Evolutionary conservation across 1,139 yeast genomes (phyloP), one percentile per base, ranked within the genome.

Genomic region (Yamadazyma sp.): DNA sequence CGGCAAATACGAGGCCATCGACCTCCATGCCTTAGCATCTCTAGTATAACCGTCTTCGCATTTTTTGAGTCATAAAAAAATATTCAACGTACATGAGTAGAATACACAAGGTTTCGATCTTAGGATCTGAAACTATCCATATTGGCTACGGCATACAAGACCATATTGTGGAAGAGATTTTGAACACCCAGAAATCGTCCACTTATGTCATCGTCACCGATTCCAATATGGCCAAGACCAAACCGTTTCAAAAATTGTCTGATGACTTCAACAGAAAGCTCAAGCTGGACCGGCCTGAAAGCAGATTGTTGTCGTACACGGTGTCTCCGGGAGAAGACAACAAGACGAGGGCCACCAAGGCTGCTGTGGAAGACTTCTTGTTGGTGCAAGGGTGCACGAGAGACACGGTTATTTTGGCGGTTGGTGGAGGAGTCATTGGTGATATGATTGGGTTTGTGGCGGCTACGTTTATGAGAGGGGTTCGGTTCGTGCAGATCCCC

Each of bases 371-470:
- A 65, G 98, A 94, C 64, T 92, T 76, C 64, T 68, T 94, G 57
- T 74, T 94, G 48, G 57, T 67, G n/a, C 68, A 87, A 54, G 95
- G 96, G 18, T 94, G 99, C 63, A 92, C 97, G 20, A 78, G 98
- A 64, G 99, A 94, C 59, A 89, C 97, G 3, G 90, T 94, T 18
- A 82, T 94, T 42, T 65, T 94, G 41, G 99, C 99, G 4, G 80
- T 94, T 44, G 99, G 98, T 43, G 99, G 99, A 47, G 99, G 99
- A 51, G 95, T 94, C 38, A 90, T 94, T 64, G 99, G 99, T 41
- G 99, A 94, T 58, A 92, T 94, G 98, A 87, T 92, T 53, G 99
- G 99, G 4, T 94, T 82, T 59, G 97, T 92, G 35, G 98, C 98
- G 14, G 95, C 98, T 21, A 92, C 98, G 4, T 94, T 92, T 61